Percentiles rank a stretch among this genome's conserved stretches.
Evolutionary conservation across 192 early-diverging fungal genomes (phyloP).

Genomic region (Coemansia nantahalensis): DNA sequence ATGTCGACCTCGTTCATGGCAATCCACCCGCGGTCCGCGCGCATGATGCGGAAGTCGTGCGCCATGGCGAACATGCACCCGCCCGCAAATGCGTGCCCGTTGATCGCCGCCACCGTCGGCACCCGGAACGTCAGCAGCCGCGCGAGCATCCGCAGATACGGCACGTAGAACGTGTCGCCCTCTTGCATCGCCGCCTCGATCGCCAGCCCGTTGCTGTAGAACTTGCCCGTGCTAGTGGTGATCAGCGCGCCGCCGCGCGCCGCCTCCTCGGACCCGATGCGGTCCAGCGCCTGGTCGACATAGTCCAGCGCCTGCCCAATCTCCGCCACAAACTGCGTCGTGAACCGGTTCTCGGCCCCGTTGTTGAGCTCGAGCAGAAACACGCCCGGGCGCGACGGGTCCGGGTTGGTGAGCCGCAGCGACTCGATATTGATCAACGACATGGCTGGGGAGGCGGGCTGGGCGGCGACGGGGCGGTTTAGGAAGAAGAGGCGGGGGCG

Average conservation of each 20-base stretch:
- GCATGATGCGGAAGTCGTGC: slow-evolving; percentile 72
- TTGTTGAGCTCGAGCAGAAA: slow-evolving; percentile 66
- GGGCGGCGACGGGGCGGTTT: too few relatives aligned
- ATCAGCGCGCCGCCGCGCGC: slow-evolving; percentile 57
- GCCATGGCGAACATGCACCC: slow-evolving; percentile 61
- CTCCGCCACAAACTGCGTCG: slow-evolving; percentile 54
- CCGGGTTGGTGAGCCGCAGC: slow-evolving; percentile 43
- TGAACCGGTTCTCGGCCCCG: slow-evolving; percentile 67
- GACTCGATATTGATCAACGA: slow-evolving; percentile 40
- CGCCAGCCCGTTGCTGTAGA: slow-evolving; percentile 72
- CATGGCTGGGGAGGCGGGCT: slow-evolving; percentile 4
- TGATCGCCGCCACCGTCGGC: slow-evolving; percentile 73
- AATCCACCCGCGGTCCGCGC: slow-evolving; percentile 68
- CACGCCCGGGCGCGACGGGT: slow-evolving; percentile 35
- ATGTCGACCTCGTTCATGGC: slow-evolving; percentile 81
- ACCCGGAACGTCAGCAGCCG: slow-evolving; percentile 63
- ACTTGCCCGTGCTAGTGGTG: slow-evolving; percentile 63
- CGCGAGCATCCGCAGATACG: slow-evolving; percentile 58
- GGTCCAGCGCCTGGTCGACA: slow-evolving; percentile 51
- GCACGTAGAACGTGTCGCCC: slow-evolving; percentile 46
- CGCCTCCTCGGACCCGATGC: slow-evolving; percentile 33
- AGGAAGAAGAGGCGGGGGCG: neutral
- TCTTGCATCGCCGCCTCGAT: slow-evolving; percentile 53
- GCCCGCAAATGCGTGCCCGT: slow-evolving; percentile 82
- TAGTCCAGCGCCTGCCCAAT: slow-evolving; percentile 60